Percentiles rank a stretch among this genome's conserved stretches.
Conservation (phyloP, 2,329 filamentous ascomycete species). For the Dactylonectria estremocensis region DNA sequence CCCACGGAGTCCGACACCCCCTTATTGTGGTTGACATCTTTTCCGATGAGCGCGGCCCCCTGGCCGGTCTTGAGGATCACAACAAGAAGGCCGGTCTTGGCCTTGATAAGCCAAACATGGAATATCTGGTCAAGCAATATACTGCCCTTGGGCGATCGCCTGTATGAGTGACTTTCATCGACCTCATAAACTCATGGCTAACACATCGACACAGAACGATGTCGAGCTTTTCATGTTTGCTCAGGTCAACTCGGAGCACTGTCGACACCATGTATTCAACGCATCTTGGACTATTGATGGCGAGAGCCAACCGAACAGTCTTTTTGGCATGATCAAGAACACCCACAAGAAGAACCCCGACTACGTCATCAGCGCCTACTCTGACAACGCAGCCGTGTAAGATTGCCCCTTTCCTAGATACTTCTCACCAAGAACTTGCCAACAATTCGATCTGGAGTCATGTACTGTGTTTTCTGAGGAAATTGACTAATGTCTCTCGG, state of each 20-base stretch:
- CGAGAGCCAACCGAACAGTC: constrained; percentile 80
- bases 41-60: constrained; percentile 73
- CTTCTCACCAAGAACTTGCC: not conserved
- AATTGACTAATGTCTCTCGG: constrained; percentile 18
- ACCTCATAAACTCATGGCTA: constrained; percentile 37
- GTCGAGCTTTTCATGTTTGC: constrained; percentile 99
- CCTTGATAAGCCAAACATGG: constrained; percentile 89
- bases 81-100: constrained; percentile 89
- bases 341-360: constrained; percentile 88
- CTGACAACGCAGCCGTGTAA: constrained; percentile 94
- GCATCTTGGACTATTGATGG: constrained; percentile 97
- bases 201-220: constrained; percentile 68
- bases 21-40: constrained; percentile 85
- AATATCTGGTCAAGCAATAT: constrained; percentile 85
- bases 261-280: constrained; percentile 91
- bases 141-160: constrained; percentile 67
- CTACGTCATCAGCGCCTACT: constrained; percentile 95
- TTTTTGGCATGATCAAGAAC: constrained; percentile 97
- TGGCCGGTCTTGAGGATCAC: constrained; percentile 83
- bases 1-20: constrained; percentile 72
- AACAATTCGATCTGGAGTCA: not conserved
- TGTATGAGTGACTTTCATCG: constrained; percentile 56
- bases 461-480: not conserved
- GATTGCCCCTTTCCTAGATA: constrained; percentile 2
- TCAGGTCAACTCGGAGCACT: constrained; percentile 99